Conservation (phyloP, 2,329 filamentous ascomycete genomes). For the Fusarium drepaniforme region DNA sequence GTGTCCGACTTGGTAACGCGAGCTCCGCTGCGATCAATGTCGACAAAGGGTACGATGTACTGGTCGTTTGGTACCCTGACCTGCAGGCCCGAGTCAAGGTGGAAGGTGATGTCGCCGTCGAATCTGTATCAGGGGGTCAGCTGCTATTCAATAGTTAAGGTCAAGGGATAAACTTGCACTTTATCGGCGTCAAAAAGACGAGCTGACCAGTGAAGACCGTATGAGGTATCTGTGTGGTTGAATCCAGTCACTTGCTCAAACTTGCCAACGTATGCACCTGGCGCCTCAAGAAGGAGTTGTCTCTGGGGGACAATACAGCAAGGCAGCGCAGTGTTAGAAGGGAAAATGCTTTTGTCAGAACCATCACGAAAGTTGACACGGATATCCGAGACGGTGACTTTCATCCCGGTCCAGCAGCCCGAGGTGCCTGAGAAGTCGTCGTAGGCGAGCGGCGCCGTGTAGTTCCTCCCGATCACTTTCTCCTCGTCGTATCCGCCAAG, state of each 20-base stretch:
- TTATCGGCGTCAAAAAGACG: constrained; percentile 23
- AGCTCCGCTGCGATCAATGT: constrained; percentile 34
- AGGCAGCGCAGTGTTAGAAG: constrained; percentile 35
- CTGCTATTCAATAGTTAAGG: accelerated
- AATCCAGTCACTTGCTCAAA: constrained; percentile 37
- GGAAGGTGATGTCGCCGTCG: constrained; percentile 46
- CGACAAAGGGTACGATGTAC: background rate
- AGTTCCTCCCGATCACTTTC: constrained; percentile 46
- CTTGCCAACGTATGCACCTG: constrained; percentile 20
- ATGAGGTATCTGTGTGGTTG: constrained; percentile 16
- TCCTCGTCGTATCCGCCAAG: constrained; percentile 50
- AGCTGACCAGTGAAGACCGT: constrained; percentile 34
- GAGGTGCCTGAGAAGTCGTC: constrained; percentile 22
- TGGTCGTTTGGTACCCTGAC: background rate
- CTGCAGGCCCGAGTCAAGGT: constrained; percentile 43
- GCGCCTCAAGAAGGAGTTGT: constrained; percentile 46
- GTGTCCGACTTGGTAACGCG: constrained; percentile 26
- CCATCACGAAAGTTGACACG: constrained; percentile 46
- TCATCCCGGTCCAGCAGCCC: constrained; percentile 41
- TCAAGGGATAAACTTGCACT: background rate
- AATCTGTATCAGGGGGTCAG: constrained; percentile 29
- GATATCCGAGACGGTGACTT: constrained; percentile 37
- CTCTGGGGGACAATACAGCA: constrained; percentile 48
- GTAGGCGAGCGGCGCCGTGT: constrained; percentile 41
- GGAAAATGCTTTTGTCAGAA: constrained; percentile 42